phyloP scores from a whole-genome alignment of 164 flowering plant species.

The Protea cynaroides region DNA sequence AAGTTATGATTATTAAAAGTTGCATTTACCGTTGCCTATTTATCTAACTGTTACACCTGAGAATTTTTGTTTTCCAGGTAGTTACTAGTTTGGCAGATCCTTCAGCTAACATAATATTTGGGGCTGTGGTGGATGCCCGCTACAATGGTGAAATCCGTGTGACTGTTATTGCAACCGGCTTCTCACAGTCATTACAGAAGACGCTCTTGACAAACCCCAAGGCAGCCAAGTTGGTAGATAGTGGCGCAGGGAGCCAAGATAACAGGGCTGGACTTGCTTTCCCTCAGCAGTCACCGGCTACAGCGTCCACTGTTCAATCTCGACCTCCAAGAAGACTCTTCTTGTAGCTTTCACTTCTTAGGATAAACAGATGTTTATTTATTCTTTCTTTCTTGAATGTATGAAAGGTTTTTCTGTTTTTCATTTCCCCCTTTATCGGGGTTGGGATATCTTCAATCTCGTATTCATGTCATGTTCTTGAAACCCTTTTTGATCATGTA shows the following conservation, averaged over 20 bases:
- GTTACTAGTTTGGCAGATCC: constrained; percentile 99
- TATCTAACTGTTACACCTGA: no score
- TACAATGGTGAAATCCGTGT: constrained; percentile 93
- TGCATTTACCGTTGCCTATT: no score
- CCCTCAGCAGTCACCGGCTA: constrained; percentile 27
- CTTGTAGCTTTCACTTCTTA: constrained; percentile 28
- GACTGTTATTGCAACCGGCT: constrained; percentile 93
- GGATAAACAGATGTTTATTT: no score
- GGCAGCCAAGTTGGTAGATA: constrained; percentile 53
- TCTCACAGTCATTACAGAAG: constrained; percentile 91
- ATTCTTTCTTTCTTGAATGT: not conserved
- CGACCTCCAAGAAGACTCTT: constrained; percentile 56
- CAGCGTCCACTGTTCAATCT: constrained; percentile 24
- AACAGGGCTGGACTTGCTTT: constrained; percentile 26
- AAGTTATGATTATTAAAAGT: no score
- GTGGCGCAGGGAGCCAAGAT: constrained; percentile 38
- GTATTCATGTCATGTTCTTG: no score
- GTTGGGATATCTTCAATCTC: not conserved
- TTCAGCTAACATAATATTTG: constrained; percentile 94
- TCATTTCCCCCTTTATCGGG: not conserved
- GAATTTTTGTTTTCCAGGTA: constrained; percentile 38
- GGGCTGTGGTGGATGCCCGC: constrained; percentile 94
- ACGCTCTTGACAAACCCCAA: constrained; percentile 66
- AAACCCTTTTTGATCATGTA: no score
- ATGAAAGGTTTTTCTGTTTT: not conserved